phyloP scores from a whole-genome alignment of 1,284 basidiomycete genomes.

The Apiotrichum sp. region DNA sequence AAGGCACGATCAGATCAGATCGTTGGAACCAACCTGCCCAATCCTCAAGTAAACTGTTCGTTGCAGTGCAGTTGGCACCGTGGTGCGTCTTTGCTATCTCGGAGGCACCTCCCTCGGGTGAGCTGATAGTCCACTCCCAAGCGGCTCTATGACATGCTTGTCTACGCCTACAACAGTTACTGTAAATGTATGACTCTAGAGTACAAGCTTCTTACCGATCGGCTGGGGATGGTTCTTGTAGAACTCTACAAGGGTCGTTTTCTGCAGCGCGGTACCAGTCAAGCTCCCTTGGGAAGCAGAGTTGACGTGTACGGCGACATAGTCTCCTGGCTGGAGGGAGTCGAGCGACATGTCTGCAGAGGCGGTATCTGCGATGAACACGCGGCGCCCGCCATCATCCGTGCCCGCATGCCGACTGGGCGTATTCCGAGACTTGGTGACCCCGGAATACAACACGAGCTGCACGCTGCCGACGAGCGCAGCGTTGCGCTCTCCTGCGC shows the following conservation, averaged over 20 bases:
- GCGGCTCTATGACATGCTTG: no score
- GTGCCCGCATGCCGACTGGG: conserved; percentile 1
- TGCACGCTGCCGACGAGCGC: not conserved
- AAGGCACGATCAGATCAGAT: no score
- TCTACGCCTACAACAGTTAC: no score
- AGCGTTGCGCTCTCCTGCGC: conserved; percentile 1
- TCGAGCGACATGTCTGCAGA: not conserved
- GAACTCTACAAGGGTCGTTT: not conserved
- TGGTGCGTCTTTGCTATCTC: no score
- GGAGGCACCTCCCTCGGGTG: no score
- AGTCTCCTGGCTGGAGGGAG: not conserved
- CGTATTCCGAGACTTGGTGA: not conserved
- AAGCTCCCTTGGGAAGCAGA: not conserved
- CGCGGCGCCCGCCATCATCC: conserved; percentile 4
- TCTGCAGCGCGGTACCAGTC: conserved; percentile 1
- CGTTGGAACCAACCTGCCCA: no score
- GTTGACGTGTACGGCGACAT: conserved; percentile 1
- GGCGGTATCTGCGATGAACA: not conserved
- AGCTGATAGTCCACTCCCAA: no score
- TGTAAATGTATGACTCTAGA: no score
- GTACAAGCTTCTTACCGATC: not conserved
- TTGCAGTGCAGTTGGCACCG: no score
- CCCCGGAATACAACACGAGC: not conserved
- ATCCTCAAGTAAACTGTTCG: no score
- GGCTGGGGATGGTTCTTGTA: conserved; percentile 2